A percentile compares a stretch with the other conserved stretches of the same genome.
phyloP scores from a whole-genome alignment of 306 rosid species.

The Sicyos baderoa region DNA sequence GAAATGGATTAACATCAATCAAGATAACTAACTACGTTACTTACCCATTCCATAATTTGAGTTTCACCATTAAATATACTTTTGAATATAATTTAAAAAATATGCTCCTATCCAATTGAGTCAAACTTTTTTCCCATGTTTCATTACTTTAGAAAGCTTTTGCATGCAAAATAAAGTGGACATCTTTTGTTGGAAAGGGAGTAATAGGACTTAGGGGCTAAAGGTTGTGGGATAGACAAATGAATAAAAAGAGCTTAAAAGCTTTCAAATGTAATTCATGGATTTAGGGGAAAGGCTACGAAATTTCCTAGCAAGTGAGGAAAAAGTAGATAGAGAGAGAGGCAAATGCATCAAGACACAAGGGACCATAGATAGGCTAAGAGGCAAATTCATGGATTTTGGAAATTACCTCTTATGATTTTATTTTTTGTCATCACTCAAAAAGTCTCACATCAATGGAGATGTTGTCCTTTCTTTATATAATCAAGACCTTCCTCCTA shows the following conservation, averaged over 20 bases:
- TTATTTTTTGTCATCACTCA: no score
- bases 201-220: conserved; percentile 1
- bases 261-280: neutral
- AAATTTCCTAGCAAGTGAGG: conserved; percentile 7
- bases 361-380: neutral
- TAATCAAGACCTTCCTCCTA: no score
- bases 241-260: conserved; percentile 9
- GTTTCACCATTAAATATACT: neutral
- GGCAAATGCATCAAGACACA: neutral
- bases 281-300: conserved; percentile 11
- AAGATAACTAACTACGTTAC: no score
- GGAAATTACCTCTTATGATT: no score
- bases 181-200: conserved; percentile 18
- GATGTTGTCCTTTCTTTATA: no score
- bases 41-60: no score
- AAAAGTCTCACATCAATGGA: no score
- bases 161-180: conserved; percentile 16
- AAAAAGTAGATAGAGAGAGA: neutral
- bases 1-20: no score
- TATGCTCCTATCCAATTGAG: neutral
- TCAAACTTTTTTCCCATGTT: neutral
- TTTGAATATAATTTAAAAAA: neutral
- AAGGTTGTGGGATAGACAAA: conserved; percentile 12
- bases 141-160: neutral
- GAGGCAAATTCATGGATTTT: no score